Conservation (phyloP, 192 early-diverging fungal genomes). For the Entomortierella lignicola region DNA sequence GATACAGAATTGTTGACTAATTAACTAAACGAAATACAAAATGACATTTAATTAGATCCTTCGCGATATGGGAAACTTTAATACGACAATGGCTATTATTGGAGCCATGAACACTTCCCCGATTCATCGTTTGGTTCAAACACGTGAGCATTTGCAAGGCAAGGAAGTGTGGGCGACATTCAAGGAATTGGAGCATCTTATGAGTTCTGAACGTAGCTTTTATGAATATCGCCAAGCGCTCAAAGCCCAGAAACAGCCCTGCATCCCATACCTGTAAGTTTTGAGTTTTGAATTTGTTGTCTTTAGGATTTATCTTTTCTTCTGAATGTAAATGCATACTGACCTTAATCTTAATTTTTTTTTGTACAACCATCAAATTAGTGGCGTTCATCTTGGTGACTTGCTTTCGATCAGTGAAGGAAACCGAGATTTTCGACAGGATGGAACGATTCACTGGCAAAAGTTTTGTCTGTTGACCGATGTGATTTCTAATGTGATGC, state of each 20-base stretch:
- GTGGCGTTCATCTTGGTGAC: slow-evolving; percentile 76
- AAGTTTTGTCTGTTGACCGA: slow-evolving; percentile 80
- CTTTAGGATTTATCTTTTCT: neutral
- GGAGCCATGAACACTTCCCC: slow-evolving; percentile 75
- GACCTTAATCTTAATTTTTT: no score
- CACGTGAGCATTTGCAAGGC: slow-evolving; percentile 60
- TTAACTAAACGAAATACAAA: no score
- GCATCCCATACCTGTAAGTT: slow-evolving; percentile 82
- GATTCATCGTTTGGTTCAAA: slow-evolving; percentile 72
- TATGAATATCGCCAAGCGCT: slow-evolving; percentile 72
- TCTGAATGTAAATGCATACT: no score
- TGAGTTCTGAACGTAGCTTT: slow-evolving; percentile 76
- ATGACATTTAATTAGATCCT: slow-evolving; percentile 70
- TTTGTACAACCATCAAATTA: neutral
- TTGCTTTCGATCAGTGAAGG: slow-evolving; percentile 78
- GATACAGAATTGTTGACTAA: no score
- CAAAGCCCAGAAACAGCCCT: slow-evolving; percentile 64
- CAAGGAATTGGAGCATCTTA: slow-evolving; percentile 70
- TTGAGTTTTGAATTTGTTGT: neutral
- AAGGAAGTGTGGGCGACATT: slow-evolving; percentile 65
- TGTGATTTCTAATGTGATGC: slow-evolving; percentile 67
- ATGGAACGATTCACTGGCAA: slow-evolving; percentile 77
- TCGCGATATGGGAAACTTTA: slow-evolving; percentile 76
- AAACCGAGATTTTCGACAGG: slow-evolving; percentile 70
- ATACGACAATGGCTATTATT: slow-evolving; percentile 81